These are phyloP conservation scores for Myriosclerotinia curreyana DNA, from an alignment of 2,329 filamentous ascomycete genomes.

Conservation along the genomic window DNA sequence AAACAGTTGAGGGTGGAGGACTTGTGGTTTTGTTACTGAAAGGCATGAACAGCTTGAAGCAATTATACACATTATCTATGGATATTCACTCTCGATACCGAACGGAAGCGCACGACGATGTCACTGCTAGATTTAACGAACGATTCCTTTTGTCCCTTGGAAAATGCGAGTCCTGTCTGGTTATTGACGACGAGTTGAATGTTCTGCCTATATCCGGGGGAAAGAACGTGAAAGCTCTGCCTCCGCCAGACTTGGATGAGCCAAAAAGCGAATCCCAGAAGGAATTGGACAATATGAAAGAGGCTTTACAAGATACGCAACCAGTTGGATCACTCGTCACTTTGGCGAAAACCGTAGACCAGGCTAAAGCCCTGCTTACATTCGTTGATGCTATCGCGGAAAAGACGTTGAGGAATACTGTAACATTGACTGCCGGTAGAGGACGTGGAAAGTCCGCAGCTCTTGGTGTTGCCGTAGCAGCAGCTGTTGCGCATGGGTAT, in stretches of 20 bases:
- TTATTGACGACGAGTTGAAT: conserved; percentile 97
- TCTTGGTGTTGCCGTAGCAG: conserved; percentile 88
- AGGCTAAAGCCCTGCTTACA: conserved; percentile 93
- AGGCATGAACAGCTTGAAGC: conserved; percentile 95
- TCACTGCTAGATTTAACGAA: conserved; percentile 95
- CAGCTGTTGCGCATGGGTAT: conserved; percentile 92
- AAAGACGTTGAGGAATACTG: conserved; percentile 91
- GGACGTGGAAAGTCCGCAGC: conserved; percentile 97
- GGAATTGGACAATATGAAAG: conserved; percentile 84
- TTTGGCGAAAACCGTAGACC: conserved; percentile 86
- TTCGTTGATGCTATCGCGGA: conserved; percentile 96
- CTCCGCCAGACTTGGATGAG: conserved; percentile 70
- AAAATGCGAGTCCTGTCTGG: conserved; percentile 90
- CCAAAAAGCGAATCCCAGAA: conserved; percentile 67
- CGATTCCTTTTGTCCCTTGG: conserved; percentile 92
- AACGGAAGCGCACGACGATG: conserved; percentile 93
- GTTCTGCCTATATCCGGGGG: conserved; percentile 95
- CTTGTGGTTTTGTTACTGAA: conserved; percentile 87
- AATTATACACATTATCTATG: conserved; percentile 96
- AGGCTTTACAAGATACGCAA: conserved; percentile 78
- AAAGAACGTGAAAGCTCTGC: conserved; percentile 80
- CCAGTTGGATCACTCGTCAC: conserved; percentile 81
- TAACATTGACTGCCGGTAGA: conserved; percentile 87
- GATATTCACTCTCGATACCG: conserved; percentile 95
- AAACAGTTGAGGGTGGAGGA: conserved; percentile 95